Evolutionary conservation across 306 rosid genomes (phyloP).

Genomic region (Oemleria cerasiformis): DNA sequence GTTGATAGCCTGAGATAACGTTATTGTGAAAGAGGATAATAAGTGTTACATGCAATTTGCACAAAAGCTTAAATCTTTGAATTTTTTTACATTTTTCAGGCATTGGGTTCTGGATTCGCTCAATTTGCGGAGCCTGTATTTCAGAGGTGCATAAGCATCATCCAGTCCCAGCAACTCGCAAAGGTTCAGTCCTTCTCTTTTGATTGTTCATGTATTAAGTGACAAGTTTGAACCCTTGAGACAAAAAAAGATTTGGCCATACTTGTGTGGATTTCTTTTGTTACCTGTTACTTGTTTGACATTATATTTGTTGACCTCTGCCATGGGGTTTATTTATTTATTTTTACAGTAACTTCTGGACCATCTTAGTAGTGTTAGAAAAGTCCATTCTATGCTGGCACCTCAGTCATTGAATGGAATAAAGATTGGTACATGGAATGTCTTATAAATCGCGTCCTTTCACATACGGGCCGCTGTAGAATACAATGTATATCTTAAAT

Average conservation of each 20-base stretch:
- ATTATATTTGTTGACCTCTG: background rate
- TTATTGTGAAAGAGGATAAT: background rate
- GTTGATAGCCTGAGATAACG: background rate
- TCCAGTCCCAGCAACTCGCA: constrained; percentile 84
- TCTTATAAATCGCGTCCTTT: background rate
- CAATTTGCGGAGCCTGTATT: constrained; percentile 92
- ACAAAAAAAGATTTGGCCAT: background rate
- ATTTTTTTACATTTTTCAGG: constrained; percentile 50
- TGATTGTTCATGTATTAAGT: constrained; percentile 6
- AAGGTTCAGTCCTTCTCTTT: constrained; percentile 50
- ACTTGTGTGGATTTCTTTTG: background rate
- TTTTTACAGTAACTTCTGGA: background rate
- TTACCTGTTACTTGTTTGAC: background rate
- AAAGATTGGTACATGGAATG: background rate
- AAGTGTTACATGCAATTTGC: background rate
- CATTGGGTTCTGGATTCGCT: constrained; percentile 87
- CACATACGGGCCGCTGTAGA: background rate
- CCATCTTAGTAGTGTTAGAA: background rate
- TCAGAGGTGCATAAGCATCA: constrained; percentile 93
- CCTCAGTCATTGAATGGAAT: too few species aligned
- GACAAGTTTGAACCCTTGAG: background rate
- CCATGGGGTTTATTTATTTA: background rate
- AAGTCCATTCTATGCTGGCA: background rate
- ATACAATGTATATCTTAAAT: background rate
- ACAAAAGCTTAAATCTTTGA: background rate